These are phyloP conservation scores for Quercus gilva DNA, from an alignment of 306 rosid genomes.

Conservation along the genomic window DNA sequence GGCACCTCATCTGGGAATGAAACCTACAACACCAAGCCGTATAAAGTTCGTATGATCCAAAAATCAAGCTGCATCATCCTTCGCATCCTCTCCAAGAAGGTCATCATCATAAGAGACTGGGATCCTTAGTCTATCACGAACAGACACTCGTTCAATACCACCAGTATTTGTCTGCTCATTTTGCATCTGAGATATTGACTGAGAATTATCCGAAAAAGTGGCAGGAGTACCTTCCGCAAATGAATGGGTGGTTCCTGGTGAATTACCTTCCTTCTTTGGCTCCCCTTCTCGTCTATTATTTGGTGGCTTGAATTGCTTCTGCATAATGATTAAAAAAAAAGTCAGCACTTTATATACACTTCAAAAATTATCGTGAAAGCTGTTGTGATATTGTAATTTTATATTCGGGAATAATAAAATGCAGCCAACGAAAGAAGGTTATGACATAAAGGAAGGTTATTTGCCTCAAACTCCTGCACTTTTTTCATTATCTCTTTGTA, in stretches of 20 bases:
- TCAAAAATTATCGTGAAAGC: neutral
- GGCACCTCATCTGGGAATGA: neutral
- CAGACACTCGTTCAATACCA: conserved; percentile 40
- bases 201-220: conserved; percentile 15
- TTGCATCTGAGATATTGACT: conserved; percentile 18
- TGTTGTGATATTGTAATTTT: neutral
- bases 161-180: conserved; percentile 36
- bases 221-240: neutral
- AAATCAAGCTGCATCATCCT: conserved; percentile 30
- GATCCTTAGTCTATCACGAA: conserved; percentile 68
- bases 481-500: conserved; percentile 89
- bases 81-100: conserved; percentile 42
- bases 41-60: conserved; percentile 3
- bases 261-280: conserved; percentile 36
- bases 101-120: conserved; percentile 83
- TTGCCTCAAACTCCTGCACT: conserved; percentile 81
- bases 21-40: neutral
- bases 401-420: neutral
- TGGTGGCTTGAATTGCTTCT: conserved; percentile 79
- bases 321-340: conserved; percentile 28
- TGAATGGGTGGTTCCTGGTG: conserved; percentile 20
- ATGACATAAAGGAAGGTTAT: neutral
- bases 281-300: conserved; percentile 23
- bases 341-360: neutral
- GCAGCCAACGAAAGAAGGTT: neutral